Evolutionary conservation across 106 monocot genomes (phyloP).

Genomic region (Chionographis japonica): DNA sequence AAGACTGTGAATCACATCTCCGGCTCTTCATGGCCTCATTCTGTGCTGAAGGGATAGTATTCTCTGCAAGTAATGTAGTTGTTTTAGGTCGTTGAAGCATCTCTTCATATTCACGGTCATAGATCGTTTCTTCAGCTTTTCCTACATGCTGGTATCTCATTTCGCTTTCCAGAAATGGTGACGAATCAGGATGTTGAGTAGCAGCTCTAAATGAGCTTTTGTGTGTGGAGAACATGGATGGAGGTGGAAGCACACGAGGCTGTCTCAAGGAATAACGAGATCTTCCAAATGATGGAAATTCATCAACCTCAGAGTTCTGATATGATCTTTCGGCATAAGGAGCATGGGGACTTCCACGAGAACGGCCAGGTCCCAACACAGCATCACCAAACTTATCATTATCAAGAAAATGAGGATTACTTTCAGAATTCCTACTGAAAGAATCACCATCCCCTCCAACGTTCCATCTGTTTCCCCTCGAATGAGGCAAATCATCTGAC

Average conservation of each 20-base stretch:
- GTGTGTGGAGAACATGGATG: slow-evolving; percentile 45
- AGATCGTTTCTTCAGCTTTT: slow-evolving; percentile 20
- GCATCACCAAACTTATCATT: slow-evolving; percentile 54
- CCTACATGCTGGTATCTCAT: slow-evolving; percentile 11
- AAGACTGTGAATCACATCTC: slow-evolving; percentile 65
- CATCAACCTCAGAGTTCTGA: slow-evolving; percentile 52
- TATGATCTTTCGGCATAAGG: slow-evolving; percentile 39
- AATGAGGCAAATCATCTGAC: slow-evolving; percentile 28
- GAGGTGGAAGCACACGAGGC: slow-evolving; percentile 89
- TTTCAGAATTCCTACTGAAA: slow-evolving; percentile 31
- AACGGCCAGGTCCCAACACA: slow-evolving; percentile 41
- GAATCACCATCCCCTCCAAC: slow-evolving; percentile 29
- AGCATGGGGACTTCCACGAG: slow-evolving; percentile 30
- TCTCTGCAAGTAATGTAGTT: slow-evolving; percentile 14
- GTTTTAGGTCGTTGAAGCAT: slow-evolving; percentile 20
- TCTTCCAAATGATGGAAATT: slow-evolving; percentile 50
- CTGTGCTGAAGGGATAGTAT: slow-evolving; percentile 18
- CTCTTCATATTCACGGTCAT: slow-evolving; percentile 33
- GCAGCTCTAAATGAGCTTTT: slow-evolving; percentile 34
- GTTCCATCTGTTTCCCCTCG: slow-evolving; percentile 47
- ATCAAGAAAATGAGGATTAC: slow-evolving; percentile 45
- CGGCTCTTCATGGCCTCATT: slow-evolving; percentile 46
- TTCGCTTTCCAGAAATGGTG: slow-evolving; percentile 25
- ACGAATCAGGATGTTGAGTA: slow-evolving; percentile 19
- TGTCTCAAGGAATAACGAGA: slow-evolving; percentile 63